A percentile compares a stretch with the other conserved stretches of the same genome.
Evolutionary conservation across 257 asterid genomes (phyloP).

Genomic region (Solanum rostratum): DNA sequence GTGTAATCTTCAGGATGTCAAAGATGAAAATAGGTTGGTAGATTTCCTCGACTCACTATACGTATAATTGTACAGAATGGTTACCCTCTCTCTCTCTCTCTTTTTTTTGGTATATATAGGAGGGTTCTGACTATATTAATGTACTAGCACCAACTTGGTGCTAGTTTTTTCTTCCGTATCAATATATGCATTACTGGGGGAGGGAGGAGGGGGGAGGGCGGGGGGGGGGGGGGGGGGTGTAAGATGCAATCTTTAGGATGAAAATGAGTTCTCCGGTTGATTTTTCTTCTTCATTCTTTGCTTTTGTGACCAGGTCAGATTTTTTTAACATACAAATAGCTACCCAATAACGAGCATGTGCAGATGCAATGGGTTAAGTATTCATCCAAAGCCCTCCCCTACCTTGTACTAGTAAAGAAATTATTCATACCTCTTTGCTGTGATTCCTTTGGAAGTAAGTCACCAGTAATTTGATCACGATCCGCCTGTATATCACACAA

Average conservation of each 20-base stretch:
- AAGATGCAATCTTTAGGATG: not conserved
- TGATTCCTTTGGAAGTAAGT: conserved; percentile 96
- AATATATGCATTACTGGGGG: not conserved
- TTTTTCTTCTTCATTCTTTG: not conserved
- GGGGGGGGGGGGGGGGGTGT: not conserved
- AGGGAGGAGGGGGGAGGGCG: not conserved
- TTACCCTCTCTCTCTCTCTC: not conserved
- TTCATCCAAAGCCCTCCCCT: not conserved
- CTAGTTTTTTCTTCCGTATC: not conserved
- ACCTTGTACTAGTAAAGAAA: not conserved
- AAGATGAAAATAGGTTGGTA: not conserved
- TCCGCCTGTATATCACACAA: conserved; percentile 59
- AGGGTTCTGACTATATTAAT: not conserved
- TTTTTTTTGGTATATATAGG: not conserved
- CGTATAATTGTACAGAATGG: not conserved
- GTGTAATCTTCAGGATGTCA: not conserved
- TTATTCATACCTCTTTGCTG: conserved; percentile 74
- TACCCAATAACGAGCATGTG: not conserved
- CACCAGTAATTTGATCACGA: conserved; percentile 86
- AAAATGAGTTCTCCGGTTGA: not conserved
- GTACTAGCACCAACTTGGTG: not conserved
- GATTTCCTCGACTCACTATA: not conserved
- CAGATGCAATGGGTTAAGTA: not conserved
- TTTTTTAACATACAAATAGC: not conserved
- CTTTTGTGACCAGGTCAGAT: not conserved